Conservation (phyloP, 2,329 filamentous ascomycete genomes). For the Hysterium pulicare region DNA sequence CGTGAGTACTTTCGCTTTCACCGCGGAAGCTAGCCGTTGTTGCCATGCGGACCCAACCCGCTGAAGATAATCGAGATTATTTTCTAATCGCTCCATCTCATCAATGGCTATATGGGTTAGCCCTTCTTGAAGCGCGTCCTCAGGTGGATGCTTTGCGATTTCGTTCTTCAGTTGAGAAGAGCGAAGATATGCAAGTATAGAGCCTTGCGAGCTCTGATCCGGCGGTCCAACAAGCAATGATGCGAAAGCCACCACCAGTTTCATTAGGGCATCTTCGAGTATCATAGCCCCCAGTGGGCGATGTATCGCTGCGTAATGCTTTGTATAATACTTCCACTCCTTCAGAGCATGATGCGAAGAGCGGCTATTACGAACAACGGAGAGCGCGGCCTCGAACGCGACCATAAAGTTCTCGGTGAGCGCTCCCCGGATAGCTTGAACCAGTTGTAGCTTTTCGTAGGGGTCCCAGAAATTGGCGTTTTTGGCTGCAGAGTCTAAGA, state of each 20-base stretch:
- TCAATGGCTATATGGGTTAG: slow-evolving; percentile 73
- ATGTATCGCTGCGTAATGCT: slow-evolving; percentile 75
- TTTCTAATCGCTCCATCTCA: slow-evolving; percentile 82
- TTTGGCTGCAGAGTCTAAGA: slow-evolving; percentile 76
- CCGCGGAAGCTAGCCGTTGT: slow-evolving; percentile 78
- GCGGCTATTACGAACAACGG: slow-evolving; percentile 79
- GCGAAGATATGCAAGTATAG: slow-evolving; percentile 68
- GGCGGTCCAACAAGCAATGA: slow-evolving; percentile 67
- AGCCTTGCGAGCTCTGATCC: slow-evolving; percentile 56
- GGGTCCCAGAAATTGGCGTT: slow-evolving; percentile 79
- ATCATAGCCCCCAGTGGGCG: slow-evolving; percentile 88
- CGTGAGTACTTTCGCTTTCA: slow-evolving; percentile 77
- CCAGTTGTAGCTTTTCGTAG: slow-evolving; percentile 67
- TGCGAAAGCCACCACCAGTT: slow-evolving; percentile 73
- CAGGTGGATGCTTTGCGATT: slow-evolving; percentile 16
- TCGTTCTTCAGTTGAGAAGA: slow-evolving; percentile 16
- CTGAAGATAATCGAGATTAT: slow-evolving; percentile 83
- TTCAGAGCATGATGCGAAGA: slow-evolving; percentile 62
- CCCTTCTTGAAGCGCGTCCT: slow-evolving; percentile 44
- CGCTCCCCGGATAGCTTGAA: slow-evolving; percentile 68
- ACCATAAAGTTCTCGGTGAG: slow-evolving; percentile 83
- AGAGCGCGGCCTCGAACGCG: slow-evolving; percentile 83
- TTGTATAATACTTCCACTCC: slow-evolving; percentile 85
- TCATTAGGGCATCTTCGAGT: slow-evolving; percentile 83
- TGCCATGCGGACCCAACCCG: slow-evolving; percentile 77